Conservation (phyloP, 345 rosid genomes). For the Anacardium occidentale region DNA sequence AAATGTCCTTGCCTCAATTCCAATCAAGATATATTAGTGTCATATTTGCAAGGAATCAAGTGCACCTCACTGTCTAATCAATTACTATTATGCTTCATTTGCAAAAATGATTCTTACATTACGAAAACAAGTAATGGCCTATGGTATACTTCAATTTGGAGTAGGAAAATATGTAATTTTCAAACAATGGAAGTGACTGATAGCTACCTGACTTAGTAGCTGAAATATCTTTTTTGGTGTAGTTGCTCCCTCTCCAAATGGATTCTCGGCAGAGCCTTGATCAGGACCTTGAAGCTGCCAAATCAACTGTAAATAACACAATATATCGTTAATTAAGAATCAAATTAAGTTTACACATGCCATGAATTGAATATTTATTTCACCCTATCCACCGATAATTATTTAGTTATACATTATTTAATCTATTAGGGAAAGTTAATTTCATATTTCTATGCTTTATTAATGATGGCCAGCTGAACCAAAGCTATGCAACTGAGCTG, state of each 20-base stretch:
- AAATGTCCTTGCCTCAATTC: not conserved
- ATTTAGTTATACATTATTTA: not conserved
- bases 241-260: constrained; percentile 79
- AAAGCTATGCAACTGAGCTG: too few relatives aligned
- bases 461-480: not conserved
- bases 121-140: not conserved
- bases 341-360: too few relatives aligned
- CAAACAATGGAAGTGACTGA: constrained; percentile 10
- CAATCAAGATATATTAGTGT: not conserved
- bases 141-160: not conserved
- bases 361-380: not conserved
- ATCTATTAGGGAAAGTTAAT: too few relatives aligned
- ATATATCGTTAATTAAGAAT: too few relatives aligned
- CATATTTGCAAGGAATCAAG: not conserved
- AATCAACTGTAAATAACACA: constrained; percentile 51
- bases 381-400: not conserved
- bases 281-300: constrained; percentile 87
- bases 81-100: not conserved
- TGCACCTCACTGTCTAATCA: not conserved
- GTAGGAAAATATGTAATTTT: not conserved
- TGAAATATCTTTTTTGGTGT: constrained; percentile 86
- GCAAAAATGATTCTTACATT: not conserved
- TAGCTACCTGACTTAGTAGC: constrained; percentile 78
- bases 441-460: not conserved
- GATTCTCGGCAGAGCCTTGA: constrained; percentile 92